These are phyloP conservation scores for Nitzschia inconspicua DNA, from an alignment of 108 stramenopile species.

Conservation along the genomic window DNA sequence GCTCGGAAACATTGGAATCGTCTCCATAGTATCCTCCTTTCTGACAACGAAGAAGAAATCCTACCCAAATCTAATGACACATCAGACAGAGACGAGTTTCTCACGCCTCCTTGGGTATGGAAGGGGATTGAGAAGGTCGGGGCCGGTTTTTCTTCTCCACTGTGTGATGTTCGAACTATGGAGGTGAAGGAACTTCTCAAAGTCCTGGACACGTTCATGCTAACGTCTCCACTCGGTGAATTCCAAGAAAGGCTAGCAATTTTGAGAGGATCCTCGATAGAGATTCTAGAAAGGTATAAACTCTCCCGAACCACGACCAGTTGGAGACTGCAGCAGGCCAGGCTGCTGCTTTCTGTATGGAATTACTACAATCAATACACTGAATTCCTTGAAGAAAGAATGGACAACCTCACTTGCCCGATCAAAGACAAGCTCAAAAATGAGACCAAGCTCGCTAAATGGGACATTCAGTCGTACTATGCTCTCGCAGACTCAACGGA, in stretches of 20 bases:
- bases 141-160: background rate
- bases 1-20: conserved; percentile 61
- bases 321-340: conserved; percentile 18
- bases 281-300: conserved; percentile 24
- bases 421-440: conserved; percentile 88
- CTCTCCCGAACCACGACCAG: background rate
- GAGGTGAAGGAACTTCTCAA: conserved; percentile 54
- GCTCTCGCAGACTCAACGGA: conserved; percentile 90
- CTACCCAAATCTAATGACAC: background rate
- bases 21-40: conserved; percentile 39
- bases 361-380: conserved; percentile 77
- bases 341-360: conserved; percentile 59
- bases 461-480: conserved; percentile 98
- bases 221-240: conserved; percentile 75
- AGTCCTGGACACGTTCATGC: conserved; percentile 75
- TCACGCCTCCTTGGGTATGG: conserved; percentile 69
- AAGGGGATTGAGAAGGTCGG: conserved; percentile 38
- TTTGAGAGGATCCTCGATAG: conserved; percentile 50
- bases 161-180: conserved; percentile 1
- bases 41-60: background rate
- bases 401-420: conserved; percentile 45
- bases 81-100: background rate
- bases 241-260: conserved; percentile 56
- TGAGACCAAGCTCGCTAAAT: conserved; percentile 94
- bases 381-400: conserved; percentile 26